phyloP scores from a whole-genome alignment of 306 rosid genomes.

The Luffa acutangula region DNA sequence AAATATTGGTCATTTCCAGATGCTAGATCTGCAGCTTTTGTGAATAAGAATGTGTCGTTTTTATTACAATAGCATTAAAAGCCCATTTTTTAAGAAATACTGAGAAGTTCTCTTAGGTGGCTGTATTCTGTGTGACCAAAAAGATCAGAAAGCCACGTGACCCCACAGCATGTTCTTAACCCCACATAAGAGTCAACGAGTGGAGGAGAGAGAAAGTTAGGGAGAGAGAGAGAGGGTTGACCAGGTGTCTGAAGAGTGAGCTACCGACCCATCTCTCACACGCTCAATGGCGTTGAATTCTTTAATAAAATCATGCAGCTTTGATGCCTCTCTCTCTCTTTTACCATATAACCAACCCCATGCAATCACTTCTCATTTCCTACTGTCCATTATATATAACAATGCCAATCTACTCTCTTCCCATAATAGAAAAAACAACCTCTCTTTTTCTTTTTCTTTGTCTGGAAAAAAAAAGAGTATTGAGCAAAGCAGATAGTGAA shows the following conservation, averaged over 20 bases:
- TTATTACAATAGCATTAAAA: background rate
- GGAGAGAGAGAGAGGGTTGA: slow-evolving; percentile 48
- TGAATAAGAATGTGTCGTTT: background rate
- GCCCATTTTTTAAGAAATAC: background rate
- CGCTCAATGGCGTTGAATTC: slow-evolving; percentile 95
- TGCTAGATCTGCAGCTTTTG: background rate
- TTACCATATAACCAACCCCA: slow-evolving; percentile 20
- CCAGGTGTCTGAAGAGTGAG: slow-evolving; percentile 97
- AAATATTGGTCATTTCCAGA: background rate
- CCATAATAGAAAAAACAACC: slow-evolving; percentile 4
- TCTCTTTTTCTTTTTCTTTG: slow-evolving; percentile 8
- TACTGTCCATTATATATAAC: slow-evolving; percentile 47
- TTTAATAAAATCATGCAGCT: slow-evolving; percentile 91
- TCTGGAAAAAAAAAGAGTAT: background rate
- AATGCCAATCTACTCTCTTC: slow-evolving; percentile 11
- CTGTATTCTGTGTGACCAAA: background rate
- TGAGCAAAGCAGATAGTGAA: slow-evolving; percentile 5
- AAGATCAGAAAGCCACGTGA: background rate
- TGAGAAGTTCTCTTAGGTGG: background rate
- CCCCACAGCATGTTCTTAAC: background rate
- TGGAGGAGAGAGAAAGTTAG: slow-evolving; percentile 26
- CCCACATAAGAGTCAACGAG: slow-evolving; percentile 12
- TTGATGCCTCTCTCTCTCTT: slow-evolving; percentile 40
- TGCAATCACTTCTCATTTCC: slow-evolving; percentile 17
- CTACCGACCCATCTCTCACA: slow-evolving; percentile 79